phyloP scores from a whole-genome alignment of 345 rosid genomes.

The Gynandropsis gynandra region DNA sequence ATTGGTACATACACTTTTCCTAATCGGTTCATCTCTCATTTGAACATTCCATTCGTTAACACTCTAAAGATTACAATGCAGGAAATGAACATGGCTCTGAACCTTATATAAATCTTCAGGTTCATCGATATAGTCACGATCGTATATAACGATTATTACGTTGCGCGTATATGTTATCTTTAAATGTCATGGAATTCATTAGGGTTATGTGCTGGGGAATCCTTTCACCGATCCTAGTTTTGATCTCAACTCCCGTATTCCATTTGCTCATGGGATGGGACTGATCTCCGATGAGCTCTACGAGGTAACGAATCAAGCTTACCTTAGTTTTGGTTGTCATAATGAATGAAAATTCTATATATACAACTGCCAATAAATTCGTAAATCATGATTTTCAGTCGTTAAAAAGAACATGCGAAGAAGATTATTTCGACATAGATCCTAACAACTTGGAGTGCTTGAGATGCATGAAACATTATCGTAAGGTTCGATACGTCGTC shows the following conservation, averaged over 20 bases:
- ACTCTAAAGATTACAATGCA: constrained; percentile 19
- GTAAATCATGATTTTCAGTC: constrained; percentile 21
- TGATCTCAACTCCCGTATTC: constrained; percentile 34
- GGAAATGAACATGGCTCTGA: constrained; percentile 39
- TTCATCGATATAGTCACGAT: constrained; percentile 1
- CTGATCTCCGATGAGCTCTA: constrained; percentile 64
- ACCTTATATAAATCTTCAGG: constrained; percentile 55
- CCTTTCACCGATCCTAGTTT: constrained; percentile 19
- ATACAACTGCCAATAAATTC: neutral
- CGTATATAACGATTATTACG: too few relatives aligned
- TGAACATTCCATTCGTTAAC: neutral
- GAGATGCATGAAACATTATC: constrained; percentile 18
- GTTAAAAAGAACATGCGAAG: constrained; percentile 38
- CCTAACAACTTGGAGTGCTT: constrained; percentile 37
- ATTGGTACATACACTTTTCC: neutral
- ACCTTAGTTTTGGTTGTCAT: neutral
- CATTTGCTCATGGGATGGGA: constrained; percentile 57
- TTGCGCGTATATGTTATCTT: neutral
- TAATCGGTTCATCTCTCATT: neutral
- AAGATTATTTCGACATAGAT: constrained; percentile 22
- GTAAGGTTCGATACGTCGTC: neutral
- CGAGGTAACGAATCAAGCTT: constrained; percentile 31
- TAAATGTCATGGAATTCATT: constrained; percentile 12
- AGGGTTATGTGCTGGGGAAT: constrained; percentile 72
- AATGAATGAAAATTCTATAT: neutral